Conservation (phyloP, 1,284 basidiomycete species). For the Ustilago tritici region DNA sequence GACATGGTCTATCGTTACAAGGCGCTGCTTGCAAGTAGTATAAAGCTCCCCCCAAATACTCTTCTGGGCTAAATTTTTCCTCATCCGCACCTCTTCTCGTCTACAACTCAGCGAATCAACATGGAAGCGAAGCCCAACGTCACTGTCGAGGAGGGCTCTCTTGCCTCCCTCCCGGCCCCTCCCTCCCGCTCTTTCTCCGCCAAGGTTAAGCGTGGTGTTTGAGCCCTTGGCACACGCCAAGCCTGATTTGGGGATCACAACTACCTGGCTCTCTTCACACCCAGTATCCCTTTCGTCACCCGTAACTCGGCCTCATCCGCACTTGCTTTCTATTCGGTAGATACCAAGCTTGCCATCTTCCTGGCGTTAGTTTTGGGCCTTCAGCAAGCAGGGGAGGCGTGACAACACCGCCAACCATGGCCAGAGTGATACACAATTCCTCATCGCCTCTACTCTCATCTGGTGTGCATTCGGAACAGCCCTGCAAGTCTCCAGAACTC, state of each 20-base stretch:
- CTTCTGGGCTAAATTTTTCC: background rate
- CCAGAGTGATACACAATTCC: conserved; percentile 27
- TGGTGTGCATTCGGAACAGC: conserved; percentile 40
- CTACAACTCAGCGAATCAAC: background rate
- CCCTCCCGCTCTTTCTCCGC: conserved; percentile 20
- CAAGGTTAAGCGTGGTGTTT: conserved; percentile 20
- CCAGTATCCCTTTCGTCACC: conserved; percentile 24
- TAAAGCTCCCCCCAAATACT: too few species aligned
- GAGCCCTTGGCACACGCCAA: conserved; percentile 22
- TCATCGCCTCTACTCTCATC: conserved; percentile 42
- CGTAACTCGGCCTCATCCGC: conserved; percentile 8
- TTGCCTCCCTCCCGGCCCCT: conserved; percentile 22
- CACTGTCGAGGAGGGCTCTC: conserved; percentile 26
- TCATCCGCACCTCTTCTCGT: background rate
- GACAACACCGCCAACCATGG: conserved; percentile 23
- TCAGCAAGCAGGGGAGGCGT: conserved; percentile 29
- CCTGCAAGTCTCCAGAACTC: conserved; percentile 32
- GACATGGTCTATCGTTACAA: background rate
- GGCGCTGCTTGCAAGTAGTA: too few species aligned
- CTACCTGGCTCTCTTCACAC: conserved; percentile 32
- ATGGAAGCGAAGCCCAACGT: conserved; percentile 26
- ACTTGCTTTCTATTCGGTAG: conserved; percentile 38
- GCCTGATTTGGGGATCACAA: conserved; percentile 45
- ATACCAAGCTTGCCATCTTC: conserved; percentile 28
- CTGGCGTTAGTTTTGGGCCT: conserved; percentile 18